phyloP scores from a whole-genome alignment of 768 basidiomycete genomes.

The Multifurca ochricompacta region DNA sequence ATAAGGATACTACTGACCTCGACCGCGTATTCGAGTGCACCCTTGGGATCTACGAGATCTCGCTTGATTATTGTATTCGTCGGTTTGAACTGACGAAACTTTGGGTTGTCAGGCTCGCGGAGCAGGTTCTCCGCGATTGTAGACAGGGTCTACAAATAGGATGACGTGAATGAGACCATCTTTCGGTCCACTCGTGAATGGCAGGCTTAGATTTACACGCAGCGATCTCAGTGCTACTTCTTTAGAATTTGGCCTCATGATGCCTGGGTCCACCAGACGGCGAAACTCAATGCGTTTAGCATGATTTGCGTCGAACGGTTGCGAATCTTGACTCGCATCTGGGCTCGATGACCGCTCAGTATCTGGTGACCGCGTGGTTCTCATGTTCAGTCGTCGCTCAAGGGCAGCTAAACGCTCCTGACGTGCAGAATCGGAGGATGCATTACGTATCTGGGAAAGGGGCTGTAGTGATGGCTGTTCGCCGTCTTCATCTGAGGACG shows the following conservation, averaged over 20 bases:
- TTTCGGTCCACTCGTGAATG: constrained; percentile 19
- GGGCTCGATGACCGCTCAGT: background rate
- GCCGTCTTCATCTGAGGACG: background rate
- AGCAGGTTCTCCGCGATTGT: constrained; percentile 68
- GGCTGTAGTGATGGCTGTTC: background rate
- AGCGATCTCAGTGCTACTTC: constrained; percentile 53
- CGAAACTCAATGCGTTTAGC: constrained; percentile 66
- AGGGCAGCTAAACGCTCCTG: constrained; percentile 38
- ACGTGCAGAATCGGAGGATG: constrained; percentile 43
- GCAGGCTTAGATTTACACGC: constrained; percentile 39
- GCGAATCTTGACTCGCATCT: constrained; percentile 2
- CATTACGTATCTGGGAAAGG: background rate
- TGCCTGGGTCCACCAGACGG: constrained; percentile 72
- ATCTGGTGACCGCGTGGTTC: background rate
- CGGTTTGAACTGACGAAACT: constrained; percentile 67
- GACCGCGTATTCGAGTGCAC: constrained; percentile 72
- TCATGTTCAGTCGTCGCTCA: constrained; percentile 22
- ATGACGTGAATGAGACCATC: background rate
- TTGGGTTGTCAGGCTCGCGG: constrained; percentile 62
- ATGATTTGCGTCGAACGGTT: constrained; percentile 39
- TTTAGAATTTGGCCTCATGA: constrained; percentile 60
- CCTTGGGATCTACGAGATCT: constrained; percentile 58
- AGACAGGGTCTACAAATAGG: constrained; percentile 46
- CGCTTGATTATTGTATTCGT: constrained; percentile 64
- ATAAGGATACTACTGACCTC: constrained; percentile 42